phyloP scores from a whole-genome alignment of 768 basidiomycete species.

The Amanita fuliginea region DNA sequence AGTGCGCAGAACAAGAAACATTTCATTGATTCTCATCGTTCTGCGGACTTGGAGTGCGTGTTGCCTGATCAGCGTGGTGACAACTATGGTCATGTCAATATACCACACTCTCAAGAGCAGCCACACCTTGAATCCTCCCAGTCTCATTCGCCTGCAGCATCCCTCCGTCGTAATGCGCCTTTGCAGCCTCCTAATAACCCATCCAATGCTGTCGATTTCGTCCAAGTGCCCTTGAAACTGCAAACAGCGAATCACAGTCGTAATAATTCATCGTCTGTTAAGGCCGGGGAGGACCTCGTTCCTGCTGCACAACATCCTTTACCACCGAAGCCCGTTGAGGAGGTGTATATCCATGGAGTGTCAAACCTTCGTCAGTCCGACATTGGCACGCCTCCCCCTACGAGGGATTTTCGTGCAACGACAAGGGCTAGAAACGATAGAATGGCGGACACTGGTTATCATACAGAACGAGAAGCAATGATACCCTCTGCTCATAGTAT shows the following conservation, averaged over 20 bases:
- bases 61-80: not conserved
- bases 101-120: not conserved
- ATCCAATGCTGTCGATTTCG: not conserved
- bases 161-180: not conserved
- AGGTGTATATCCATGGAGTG: not conserved
- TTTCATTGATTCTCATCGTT: not conserved
- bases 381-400: not conserved
- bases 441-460: not conserved
- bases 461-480: not conserved
- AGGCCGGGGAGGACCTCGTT: not conserved
- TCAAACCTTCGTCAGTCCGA: not conserved
- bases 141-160: not conserved
- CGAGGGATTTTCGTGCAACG: not conserved
- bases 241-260: not conserved
- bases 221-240: not conserved
- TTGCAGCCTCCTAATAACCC: not conserved
- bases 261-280: not conserved
- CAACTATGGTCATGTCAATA: not conserved
- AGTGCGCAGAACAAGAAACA: not conserved
- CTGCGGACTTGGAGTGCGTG: not conserved
- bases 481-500: not conserved
- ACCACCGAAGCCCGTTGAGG: not conserved
- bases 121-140: not conserved
- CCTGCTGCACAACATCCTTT: not conserved
- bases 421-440: not conserved